Evolutionary conservation across 768 basidiomycete genomes (phyloP).

Genomic region (Tulasnella sp.): DNA sequence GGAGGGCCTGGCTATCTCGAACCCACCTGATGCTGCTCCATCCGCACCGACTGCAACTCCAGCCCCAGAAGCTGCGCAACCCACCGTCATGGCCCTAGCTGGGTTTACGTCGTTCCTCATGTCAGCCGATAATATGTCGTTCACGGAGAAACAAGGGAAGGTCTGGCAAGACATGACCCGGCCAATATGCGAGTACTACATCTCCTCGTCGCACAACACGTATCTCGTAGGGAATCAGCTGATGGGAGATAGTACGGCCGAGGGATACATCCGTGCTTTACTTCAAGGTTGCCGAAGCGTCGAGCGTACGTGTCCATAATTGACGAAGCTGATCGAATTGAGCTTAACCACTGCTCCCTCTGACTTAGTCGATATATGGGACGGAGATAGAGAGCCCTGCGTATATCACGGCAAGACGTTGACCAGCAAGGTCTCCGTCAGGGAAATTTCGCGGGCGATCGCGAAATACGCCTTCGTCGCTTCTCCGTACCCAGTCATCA

Average conservation of each 20-base stretch:
- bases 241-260: conserved; percentile 53
- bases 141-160: conserved; percentile 39
- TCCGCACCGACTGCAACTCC: conserved; percentile 15
- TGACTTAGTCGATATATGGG: conserved; percentile 75
- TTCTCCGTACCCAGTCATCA: conserved; percentile 84
- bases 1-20: neutral
- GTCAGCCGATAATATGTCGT: conserved; percentile 62
- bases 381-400: conserved; percentile 74
- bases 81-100: conserved; percentile 27
- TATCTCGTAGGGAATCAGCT: conserved; percentile 82
- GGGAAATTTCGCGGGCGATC: conserved; percentile 75
- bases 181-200: conserved; percentile 77
- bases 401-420: conserved; percentile 86
- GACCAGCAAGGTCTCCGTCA: conserved; percentile 68
- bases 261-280: conserved; percentile 81
- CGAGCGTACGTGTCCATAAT: conserved; percentile 49
- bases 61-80: neutral
- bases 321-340: neutral
- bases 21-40: neutral
- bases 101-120: conserved; percentile 69
- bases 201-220: conserved; percentile 88
- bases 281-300: conserved; percentile 88
- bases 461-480: conserved; percentile 81
- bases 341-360: neutral
- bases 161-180: conserved; percentile 78